Evolutionary conservation across 176 grass and related monocot genomes (phyloP), one percentile per base, ranked within the genome.

Genomic region (Leersia perrieri): DNA sequence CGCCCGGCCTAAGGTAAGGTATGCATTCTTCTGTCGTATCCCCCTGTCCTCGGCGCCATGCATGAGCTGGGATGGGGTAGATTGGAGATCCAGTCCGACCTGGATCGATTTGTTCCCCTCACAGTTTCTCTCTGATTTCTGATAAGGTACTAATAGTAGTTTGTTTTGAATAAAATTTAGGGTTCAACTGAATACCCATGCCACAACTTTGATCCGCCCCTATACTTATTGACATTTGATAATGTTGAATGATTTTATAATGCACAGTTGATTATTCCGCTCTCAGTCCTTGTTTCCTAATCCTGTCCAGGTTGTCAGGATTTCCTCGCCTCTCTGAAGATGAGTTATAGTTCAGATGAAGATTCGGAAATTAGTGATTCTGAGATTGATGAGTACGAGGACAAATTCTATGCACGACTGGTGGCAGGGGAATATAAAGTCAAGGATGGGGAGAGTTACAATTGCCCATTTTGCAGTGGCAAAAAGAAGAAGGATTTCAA

Each of bases 401-500:
- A 63, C 15, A 88, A 91, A 60, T 60, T 70, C 31, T 94, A 94
- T 77, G 44, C 32, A 63, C 64, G 77, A 1, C 82, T 97, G 33
- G 80, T 88, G 51, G 85, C 80, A 68, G 91, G 87, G 70, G 70
- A 74, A 39, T 68, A 76, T 15, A 91, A 79, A 82, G 75, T 88
- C 26, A 88, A 74, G 27, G 82, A 78, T 47, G 86, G 72, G 10
- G 75, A 86, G 23, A 76, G 42, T 57, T 97, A 86, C 78, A 91
- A 39, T 76, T 97, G 94, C 27, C 91, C 85, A 35, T 97, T 97
- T 60, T 97, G 94, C 76, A 27, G 39, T 0, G 47, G 91, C 41
- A 94, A 94, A 70, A 97, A 93, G 76, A 94, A 91, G 75, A 90
- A 90, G 49, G 83, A 70, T 32, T 97, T 86, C 72, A 88, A 35